These are phyloP conservation scores for Fistulifera solaris DNA, from an alignment of 108 stramenopile species.

Conservation along the genomic window DNA sequence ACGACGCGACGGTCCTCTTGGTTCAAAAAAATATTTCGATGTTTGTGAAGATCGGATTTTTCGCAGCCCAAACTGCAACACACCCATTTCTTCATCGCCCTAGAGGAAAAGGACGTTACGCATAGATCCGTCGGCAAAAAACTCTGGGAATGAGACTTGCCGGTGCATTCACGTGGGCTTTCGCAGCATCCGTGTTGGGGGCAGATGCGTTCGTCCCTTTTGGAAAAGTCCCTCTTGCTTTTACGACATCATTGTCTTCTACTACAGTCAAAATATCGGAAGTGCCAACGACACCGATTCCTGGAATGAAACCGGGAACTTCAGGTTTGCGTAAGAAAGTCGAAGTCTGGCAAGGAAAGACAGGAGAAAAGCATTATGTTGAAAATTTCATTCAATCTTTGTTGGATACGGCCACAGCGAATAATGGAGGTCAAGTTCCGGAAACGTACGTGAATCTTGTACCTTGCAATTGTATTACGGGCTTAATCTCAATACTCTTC, in stretches of 20 bases:
- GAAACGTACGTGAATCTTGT: slow-evolving; percentile 60
- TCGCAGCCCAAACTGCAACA: too few relatives aligned
- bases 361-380: slow-evolving; percentile 64
- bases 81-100: too few relatives aligned
- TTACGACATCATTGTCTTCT: neutral
- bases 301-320: slow-evolving; percentile 88
- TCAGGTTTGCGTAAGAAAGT: slow-evolving; percentile 95
- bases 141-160: too few relatives aligned
- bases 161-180: too few relatives aligned
- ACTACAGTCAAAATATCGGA: slow-evolving; percentile 7
- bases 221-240: neutral
- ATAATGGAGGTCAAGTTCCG: slow-evolving; percentile 68
- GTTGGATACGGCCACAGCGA: slow-evolving; percentile 71
- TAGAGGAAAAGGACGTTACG: too few relatives aligned
- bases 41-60: too few relatives aligned
- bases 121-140: too few relatives aligned
- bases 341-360: slow-evolving; percentile 71
- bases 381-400: slow-evolving; percentile 97
- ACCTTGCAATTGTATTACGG: neutral
- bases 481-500: neutral
- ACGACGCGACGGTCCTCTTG: too few relatives aligned
- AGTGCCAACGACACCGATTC: slow-evolving; percentile 60
- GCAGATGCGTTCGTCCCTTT: too few relatives aligned
- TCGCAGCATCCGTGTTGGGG: too few relatives aligned
- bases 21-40: too few relatives aligned